Percentiles rank a stretch among this genome's conserved stretches.
Conservation (phyloP, 169 alveolate species). For the Eimeria praecox region DNA sequence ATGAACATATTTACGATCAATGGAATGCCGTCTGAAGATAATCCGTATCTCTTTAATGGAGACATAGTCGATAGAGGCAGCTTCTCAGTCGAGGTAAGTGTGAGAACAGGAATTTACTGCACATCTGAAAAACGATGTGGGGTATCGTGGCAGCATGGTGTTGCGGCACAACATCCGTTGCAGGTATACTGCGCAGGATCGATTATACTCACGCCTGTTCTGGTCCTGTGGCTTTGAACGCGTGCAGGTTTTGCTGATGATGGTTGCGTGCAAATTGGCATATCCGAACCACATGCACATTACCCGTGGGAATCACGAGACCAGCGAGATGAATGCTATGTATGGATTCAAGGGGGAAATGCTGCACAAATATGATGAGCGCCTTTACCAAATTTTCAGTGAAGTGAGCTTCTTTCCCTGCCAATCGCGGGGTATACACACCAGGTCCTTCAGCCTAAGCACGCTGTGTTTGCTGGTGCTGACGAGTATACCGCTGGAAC, state of each 20-base stretch:
- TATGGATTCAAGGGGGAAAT: conserved; percentile 99
- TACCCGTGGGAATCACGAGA: conserved; percentile 99
- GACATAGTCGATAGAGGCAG: conserved; percentile 99
- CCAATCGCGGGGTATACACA: not conserved
- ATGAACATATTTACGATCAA: conserved; percentile 97
- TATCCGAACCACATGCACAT: conserved; percentile 98
- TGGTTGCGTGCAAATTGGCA: conserved; percentile 86
- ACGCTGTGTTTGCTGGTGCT: not conserved
- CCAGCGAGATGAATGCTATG: conserved; percentile 97
- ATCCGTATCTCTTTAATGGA: conserved; percentile 99
- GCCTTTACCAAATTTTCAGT: conserved; percentile 95
- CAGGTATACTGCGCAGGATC: not conserved
- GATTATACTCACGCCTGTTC: not conserved
- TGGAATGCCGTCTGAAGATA: conserved; percentile 97
- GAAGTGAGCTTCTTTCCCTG: conserved; percentile 75
- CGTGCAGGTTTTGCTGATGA: conserved; percentile 80
- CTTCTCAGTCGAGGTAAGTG: conserved; percentile 98
- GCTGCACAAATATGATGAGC: conserved; percentile 97
- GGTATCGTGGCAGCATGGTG: not conserved
- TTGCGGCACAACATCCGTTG: not conserved
- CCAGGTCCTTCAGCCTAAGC: not conserved
- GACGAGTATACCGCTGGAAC: not conserved
- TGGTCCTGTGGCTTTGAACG: not conserved
- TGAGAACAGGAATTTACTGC: not conserved
- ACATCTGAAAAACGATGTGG: not conserved